Conservation (phyloP, 305 asterid species). For the Fraxinus sp. region DNA sequence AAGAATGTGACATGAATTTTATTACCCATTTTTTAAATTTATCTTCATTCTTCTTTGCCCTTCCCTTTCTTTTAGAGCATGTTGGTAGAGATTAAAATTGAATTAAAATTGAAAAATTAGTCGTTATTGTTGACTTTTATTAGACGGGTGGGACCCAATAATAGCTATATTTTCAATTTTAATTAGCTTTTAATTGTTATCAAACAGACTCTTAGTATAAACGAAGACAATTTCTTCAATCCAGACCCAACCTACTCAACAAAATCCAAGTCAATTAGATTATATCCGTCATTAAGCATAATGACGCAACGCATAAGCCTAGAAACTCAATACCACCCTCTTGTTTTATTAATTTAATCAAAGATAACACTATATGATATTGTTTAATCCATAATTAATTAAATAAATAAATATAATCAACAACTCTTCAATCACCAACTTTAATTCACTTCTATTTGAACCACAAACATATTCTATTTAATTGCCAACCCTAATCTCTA, state of each 20-base stretch:
- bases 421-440: conserved; percentile 39
- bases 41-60: not conserved
- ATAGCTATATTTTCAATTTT: too few species aligned
- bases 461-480: conserved; percentile 46
- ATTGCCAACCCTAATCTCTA: conserved; percentile 17
- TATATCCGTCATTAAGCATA: not conserved
- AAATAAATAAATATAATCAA: conserved; percentile 34
- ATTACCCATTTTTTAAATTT: not conserved
- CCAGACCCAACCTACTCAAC: not conserved
- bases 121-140: too few species aligned
- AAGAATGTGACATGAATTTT: not conserved
- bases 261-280: not conserved
- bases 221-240: not conserved
- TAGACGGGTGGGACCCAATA: too few species aligned
- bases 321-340: conserved; percentile 8
- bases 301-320: not conserved
- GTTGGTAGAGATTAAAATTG: too few species aligned
- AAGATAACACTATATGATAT: conserved; percentile 2
- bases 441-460: conserved; percentile 22
- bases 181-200: too few species aligned
- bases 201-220: too few species aligned
- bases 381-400: conserved; percentile 36
- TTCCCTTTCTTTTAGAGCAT: not conserved
- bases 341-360: not conserved
- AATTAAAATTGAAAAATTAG: too few species aligned